Evolutionary conservation across 441 rosid species (phyloP), one percentile per base, ranked within the genome.

Genomic region (Brassica balearica): DNA sequence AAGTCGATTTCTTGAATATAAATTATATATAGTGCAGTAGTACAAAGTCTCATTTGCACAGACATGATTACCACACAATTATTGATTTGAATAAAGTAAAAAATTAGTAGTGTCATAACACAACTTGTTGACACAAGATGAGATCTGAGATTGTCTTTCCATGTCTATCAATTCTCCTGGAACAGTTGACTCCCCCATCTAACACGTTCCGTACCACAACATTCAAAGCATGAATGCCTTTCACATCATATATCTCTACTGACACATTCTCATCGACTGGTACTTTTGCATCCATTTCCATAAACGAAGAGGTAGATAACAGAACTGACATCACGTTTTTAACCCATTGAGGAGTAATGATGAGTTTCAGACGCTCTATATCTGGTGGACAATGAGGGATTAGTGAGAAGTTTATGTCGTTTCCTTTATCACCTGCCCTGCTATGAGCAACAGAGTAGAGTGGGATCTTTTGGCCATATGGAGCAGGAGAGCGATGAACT

Each of bases 121-220:
- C 86, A 51, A 93, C 91, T 65, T 82, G 87, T 82, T 90, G 97
- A 76, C 84, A 85, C 80, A 91, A 74, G 75, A 95, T 83, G 72
- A 91, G 89, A 78, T 93, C 96, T 1, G 99, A 95, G 69, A 87
- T 85, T 58, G 97, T 87, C 88, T 95, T 91, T 58, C 98, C 98
- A 62, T 93, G 97, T 19, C 97, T 86, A 78, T 91, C 97, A 58
- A 95, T 92, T 86, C 94, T 95, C 74, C 97, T 80, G 43, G 97
- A 91, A 84, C 98, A 93, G 78, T 91, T 93, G 83, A 93, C 98
- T 2, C 98, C 96, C 3, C 98, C 97, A 63, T 93, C 98, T 70
- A 95, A 84, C 81, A 93, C 86, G 86, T 91, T 93, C 23, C 89
- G 82, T 67, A 89, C 95, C 15, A 93, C 94, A 17, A 95, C 80